These are phyloP conservation scores for Lactifluus echinatus DNA, from an alignment of 768 basidiomycete species.

Conservation along the genomic window DNA sequence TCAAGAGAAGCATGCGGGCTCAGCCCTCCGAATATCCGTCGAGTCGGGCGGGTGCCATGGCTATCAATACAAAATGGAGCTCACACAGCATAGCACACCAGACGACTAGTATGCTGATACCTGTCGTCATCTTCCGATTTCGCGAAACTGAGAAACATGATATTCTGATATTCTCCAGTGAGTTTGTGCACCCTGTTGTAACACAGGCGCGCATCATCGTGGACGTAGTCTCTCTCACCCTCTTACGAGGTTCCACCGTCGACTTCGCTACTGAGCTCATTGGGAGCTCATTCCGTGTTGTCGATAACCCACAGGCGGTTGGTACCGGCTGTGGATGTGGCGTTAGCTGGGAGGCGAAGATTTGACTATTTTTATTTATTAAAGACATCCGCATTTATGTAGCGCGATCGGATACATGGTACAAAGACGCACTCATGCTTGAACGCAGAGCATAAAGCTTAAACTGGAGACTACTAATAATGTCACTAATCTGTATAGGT, in stretches of 20 bases:
- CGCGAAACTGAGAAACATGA: neutral
- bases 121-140: neutral
- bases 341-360: conserved; percentile 87
- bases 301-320: conserved; percentile 84
- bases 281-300: conserved; percentile 78
- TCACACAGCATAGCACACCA: conserved; percentile 48
- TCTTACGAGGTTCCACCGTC: conserved; percentile 82
- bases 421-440: no score
- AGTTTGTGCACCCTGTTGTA: conserved; percentile 62
- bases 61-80: conserved; percentile 90
- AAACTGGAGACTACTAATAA: no score
- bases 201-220: conserved; percentile 71
- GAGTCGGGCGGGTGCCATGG: conserved; percentile 97
- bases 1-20: conserved; percentile 50
- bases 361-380: conserved; percentile 17
- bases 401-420: no score
- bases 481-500: no score
- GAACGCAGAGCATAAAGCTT: no score
- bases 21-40: conserved; percentile 74
- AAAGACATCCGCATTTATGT: no score
- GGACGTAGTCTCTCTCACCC: conserved; percentile 75
- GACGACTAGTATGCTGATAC: conserved; percentile 75
- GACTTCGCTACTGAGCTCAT: conserved; percentile 94
- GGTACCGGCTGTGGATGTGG: conserved; percentile 92
- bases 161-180: conserved; percentile 34